Percentiles rank a stretch among this genome's conserved stretches.
phyloP scores from a whole-genome alignment of 1,284 basidiomycete genomes.

The Ganoderma meredithae region DNA sequence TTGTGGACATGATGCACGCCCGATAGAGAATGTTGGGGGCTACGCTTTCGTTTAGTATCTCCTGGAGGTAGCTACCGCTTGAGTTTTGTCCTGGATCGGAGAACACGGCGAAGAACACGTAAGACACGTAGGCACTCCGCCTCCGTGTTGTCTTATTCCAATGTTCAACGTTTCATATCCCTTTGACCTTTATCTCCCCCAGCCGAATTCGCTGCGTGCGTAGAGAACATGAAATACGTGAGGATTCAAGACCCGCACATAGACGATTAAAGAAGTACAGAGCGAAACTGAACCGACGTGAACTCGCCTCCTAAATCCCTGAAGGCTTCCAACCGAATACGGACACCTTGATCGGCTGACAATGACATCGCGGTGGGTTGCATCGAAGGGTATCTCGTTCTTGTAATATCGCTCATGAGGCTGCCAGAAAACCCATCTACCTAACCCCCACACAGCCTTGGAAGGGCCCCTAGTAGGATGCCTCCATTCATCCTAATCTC shows the following conservation, averaged over 20 bases:
- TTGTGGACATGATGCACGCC: background rate
- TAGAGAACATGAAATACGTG: no score
- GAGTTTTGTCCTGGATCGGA: background rate
- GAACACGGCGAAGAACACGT: background rate
- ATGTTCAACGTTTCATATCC: background rate
- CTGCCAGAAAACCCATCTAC: background rate
- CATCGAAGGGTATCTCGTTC: background rate
- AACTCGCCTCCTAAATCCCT: background rate
- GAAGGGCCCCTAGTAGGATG: no score
- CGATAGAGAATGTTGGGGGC: no score
- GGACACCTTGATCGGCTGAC: background rate
- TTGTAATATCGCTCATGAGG: background rate
- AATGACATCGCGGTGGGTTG: background rate
- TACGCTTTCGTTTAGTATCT: background rate
- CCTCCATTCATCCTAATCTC: constrained; percentile 55
- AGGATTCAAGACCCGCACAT: background rate
- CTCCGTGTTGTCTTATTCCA: background rate
- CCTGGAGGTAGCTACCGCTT: background rate
- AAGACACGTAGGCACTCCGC: background rate
- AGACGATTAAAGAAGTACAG: background rate
- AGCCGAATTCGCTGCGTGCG: background rate
- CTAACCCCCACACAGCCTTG: background rate
- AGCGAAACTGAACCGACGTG: background rate
- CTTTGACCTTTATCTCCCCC: no score
- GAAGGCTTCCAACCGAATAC: background rate